These are phyloP conservation scores for Heritiera fomes DNA, from an alignment of 345 rosid genomes.

Conservation along the genomic window DNA sequence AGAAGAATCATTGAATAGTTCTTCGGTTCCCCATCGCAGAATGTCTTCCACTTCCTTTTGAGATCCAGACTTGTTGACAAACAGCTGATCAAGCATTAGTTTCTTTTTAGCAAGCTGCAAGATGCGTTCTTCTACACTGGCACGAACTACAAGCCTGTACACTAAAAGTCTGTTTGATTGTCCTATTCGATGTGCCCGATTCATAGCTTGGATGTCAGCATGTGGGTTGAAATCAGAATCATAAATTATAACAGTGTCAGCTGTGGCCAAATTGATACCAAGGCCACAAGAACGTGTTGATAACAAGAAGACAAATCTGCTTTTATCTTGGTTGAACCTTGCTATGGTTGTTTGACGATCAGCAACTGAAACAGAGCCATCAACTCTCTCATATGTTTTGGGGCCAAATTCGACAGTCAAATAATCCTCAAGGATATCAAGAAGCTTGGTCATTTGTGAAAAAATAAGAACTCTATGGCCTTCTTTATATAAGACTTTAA, in stretches of 20 bases:
- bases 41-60: conserved; percentile 99
- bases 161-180: conserved; percentile 94
- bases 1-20: conserved; percentile 78
- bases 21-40: conserved; percentile 97
- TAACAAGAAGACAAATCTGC: conserved; percentile 93
- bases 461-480: conserved; percentile 97
- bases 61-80: conserved; percentile 98
- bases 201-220: conserved; percentile 99
- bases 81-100: conserved; percentile 98
- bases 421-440: conserved; percentile 98
- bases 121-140: conserved; percentile 99
- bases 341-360: conserved; percentile 96
- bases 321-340: conserved; percentile 94
- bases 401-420: conserved; percentile 93
- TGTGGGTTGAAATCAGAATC: conserved; percentile 99
- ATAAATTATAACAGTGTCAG: conserved; percentile 96
- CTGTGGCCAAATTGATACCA: conserved; percentile 98
- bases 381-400: conserved; percentile 97
- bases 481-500: conserved; percentile 76
- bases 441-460: conserved; percentile 99
- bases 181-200: conserved; percentile 98
- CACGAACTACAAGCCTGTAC: conserved; percentile 98
- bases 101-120: conserved; percentile 99
- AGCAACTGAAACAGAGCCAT: conserved; percentile 94
- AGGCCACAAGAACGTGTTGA: conserved; percentile 99